Evolutionary conservation across 1,284 basidiomycete species (phyloP).

Genomic region (Pyrrhoderma noxium): DNA sequence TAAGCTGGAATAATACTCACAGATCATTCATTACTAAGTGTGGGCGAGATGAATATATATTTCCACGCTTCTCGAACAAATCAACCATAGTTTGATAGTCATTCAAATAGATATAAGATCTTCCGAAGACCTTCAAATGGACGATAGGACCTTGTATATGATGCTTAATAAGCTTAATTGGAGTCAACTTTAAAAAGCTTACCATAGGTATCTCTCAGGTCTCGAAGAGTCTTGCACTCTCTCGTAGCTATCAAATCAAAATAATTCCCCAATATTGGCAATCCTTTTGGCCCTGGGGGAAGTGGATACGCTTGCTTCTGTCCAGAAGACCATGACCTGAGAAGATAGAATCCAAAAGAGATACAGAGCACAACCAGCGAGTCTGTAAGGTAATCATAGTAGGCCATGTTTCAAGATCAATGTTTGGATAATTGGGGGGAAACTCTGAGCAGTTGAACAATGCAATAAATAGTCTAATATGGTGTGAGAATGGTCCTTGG

Average conservation of each 20-base stretch:
- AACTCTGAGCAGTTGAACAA: no score
- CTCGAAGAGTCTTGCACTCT: conserved; percentile 11
- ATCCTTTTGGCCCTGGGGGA: conserved; percentile 17
- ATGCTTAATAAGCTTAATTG: neutral
- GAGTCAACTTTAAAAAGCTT: no score
- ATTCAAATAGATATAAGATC: conserved; percentile 38
- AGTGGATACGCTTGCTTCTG: conserved; percentile 10
- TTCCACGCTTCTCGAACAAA: conserved; percentile 39
- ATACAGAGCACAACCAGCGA: no score
- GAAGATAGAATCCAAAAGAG: no score
- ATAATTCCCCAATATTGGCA: conserved; percentile 17
- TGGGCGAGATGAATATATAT: conserved; percentile 42
- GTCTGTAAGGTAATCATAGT: no score
- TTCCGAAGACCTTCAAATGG: conserved; percentile 34
- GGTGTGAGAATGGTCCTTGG: no score
- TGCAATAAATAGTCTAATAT: no score
- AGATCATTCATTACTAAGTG: conserved; percentile 9
- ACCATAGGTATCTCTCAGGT: conserved; percentile 7
- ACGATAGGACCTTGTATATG: conserved; percentile 17
- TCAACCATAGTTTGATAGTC: conserved; percentile 35
- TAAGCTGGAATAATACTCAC: no score
- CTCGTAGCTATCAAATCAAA: conserved; percentile 11
- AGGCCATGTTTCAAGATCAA: no score
- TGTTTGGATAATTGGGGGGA: no score
- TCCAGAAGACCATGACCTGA: no score